These are phyloP conservation scores for Sordariomycetes sp. DNA, from an alignment of 2,329 filamentous ascomycete species.

Conservation along the genomic window DNA sequence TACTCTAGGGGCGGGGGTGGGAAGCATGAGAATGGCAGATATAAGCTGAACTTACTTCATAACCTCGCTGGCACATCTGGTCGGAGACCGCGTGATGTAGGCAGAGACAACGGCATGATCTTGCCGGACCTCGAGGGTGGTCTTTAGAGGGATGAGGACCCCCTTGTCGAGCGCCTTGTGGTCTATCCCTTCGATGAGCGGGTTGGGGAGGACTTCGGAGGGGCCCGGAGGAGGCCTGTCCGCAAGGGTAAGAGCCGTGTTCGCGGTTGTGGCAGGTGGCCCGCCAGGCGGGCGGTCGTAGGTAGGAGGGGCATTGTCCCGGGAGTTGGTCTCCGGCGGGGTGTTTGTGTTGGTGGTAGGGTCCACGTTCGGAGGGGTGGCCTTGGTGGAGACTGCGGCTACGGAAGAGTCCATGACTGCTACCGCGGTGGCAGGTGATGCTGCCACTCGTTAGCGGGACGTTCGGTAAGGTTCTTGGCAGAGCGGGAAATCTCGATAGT, in stretches of 20 bases:
- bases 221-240: slow-evolving; percentile 7
- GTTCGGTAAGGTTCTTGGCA: background rate
- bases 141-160: slow-evolving; percentile 52
- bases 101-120: slow-evolving; percentile 49
- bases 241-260: background rate
- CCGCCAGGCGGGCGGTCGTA: background rate
- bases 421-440: background rate
- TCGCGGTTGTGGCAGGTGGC: background rate
- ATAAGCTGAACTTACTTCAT: slow-evolving; percentile 49
- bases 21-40: background rate
- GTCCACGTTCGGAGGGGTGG: background rate
- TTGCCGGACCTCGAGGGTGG: slow-evolving; percentile 50
- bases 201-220: slow-evolving; percentile 18
- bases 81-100: slow-evolving; percentile 62
- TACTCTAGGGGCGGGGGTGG: background rate
- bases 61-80: slow-evolving; percentile 60
- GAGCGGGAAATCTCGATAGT: background rate
- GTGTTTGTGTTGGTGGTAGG: background rate
- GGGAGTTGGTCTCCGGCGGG: background rate
- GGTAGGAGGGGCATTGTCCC: background rate
- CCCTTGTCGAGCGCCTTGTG: slow-evolving; percentile 27
- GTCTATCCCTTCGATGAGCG: slow-evolving; percentile 24
- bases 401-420: slow-evolving; percentile 1
- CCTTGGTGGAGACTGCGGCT: background rate
- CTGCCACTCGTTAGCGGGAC: background rate